phyloP scores from a whole-genome alignment of 1,139 yeast genomes.

The Suhomyces yuchorum region DNA sequence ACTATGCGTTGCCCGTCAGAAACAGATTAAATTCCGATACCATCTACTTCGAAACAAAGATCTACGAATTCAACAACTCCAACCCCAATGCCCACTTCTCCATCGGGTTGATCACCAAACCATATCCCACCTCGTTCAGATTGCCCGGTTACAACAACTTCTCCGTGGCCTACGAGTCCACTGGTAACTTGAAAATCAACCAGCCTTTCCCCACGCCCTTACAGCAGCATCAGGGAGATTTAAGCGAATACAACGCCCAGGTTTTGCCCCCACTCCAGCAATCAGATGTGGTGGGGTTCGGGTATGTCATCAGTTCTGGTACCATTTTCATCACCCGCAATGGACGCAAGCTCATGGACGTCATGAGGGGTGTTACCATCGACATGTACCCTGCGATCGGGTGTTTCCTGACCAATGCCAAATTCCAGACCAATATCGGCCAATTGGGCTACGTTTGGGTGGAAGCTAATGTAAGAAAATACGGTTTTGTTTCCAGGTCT shows the following conservation, averaged over 20 bases:
- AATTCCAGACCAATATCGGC: constrained; percentile 83
- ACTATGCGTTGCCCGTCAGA: constrained; percentile 63
- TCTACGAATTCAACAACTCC: constrained; percentile 47
- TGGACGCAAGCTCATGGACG: constrained; percentile 84
- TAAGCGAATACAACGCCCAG: constrained; percentile 55
- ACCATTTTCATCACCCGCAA: constrained; percentile 87
- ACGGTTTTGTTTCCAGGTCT: constrained; percentile 80
- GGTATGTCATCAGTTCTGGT: constrained; percentile 78
- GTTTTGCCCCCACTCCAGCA: constrained; percentile 75
- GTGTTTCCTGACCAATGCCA: constrained; percentile 67
- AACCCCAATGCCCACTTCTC: constrained; percentile 56
- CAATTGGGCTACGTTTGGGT: constrained; percentile 92
- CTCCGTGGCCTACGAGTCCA: constrained; percentile 85
- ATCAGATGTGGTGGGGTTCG: constrained; percentile 93
- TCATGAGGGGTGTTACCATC: constrained; percentile 73
- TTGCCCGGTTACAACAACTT: constrained; percentile 83
- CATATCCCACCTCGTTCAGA: constrained; percentile 79
- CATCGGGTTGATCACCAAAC: constrained; percentile 82
- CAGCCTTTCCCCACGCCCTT: constrained; percentile 65
- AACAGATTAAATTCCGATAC: constrained; percentile 59
- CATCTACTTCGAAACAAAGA: constrained; percentile 70
- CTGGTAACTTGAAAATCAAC: constrained; percentile 78
- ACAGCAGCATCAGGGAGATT: constrained; percentile 52
- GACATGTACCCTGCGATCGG: constrained; percentile 93
- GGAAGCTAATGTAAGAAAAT: constrained; percentile 91